These are phyloP conservation scores for Tillandsia leiboldiana DNA, from an alignment of 176 grass and related monocot species.

Conservation along the genomic window DNA sequence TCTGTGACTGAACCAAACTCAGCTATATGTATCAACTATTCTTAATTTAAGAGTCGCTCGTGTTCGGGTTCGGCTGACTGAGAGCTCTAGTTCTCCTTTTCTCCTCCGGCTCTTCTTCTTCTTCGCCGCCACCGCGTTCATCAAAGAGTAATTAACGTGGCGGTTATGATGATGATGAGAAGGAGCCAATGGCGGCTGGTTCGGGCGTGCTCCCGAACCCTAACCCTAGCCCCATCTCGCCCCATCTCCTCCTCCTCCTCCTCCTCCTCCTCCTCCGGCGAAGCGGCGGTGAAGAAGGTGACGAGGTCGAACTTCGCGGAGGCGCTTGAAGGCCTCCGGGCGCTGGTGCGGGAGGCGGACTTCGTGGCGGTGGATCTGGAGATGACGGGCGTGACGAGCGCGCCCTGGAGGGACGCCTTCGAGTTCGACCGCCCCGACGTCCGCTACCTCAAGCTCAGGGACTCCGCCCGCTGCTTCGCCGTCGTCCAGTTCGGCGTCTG, in stretches of 20 bases:
- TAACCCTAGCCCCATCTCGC: background rate
- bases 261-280: conserved; percentile 17
- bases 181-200: background rate
- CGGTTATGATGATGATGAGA: background rate
- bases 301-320: conserved; percentile 46
- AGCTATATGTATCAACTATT: too few species aligned
- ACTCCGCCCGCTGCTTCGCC: conserved; percentile 63
- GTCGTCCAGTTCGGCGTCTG: conserved; percentile 78
- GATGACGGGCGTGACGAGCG: conserved; percentile 79
- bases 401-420: conserved; percentile 74
- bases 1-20: too few species aligned
- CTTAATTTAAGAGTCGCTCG: too few species aligned
- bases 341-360: conserved; percentile 45
- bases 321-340: conserved; percentile 44
- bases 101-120: too few species aligned
- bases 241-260: conserved; percentile 21
- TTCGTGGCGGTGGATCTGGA: conserved; percentile 82
- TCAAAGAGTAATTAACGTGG: too few species aligned
- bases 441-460: conserved; percentile 68
- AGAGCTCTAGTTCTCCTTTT: too few species aligned
- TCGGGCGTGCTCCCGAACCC: background rate
- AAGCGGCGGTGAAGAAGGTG: conserved; percentile 72
- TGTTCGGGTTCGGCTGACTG: too few species aligned
- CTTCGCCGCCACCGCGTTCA: too few species aligned
- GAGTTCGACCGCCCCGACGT: conserved; percentile 80